Base-by-base conservation (phyloP, 192 early-diverging fungal genomes). In the Podochytrium sp. region DNA sequence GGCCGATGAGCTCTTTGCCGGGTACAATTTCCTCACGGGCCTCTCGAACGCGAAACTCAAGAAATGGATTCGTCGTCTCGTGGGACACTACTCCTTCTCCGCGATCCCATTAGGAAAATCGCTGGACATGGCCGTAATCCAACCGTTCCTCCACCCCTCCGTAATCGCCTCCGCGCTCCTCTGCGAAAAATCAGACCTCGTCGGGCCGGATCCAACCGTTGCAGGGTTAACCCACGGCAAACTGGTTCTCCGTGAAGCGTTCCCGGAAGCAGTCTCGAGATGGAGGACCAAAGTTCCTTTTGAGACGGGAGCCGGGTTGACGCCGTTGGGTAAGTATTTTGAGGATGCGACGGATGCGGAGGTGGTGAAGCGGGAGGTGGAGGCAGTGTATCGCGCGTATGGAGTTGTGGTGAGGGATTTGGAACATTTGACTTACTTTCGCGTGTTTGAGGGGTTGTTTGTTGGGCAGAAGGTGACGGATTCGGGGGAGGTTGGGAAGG, bases 1-100 rank as follows among this genome's bases (percentile, higher is more conserved):
- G 4, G 89, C 90, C 0, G 90, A 92, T 58, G 90, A 92, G 66
- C 68, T 92, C 18, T 92, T 92, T 84, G 89, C 88, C 10, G 90
- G 90, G 0, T 92, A 92, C 70, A 74, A 74, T 7, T 92, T 92
- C 62, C 71, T 92, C 71, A 80, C 81, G 58, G 50, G 57, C 49
- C 84, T 90, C 84, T 76, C 78, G 1, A 80, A 82, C 3, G 79
- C 58, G 29, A 50, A 80, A 23, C 64, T 92, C 34, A 63, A 61
- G 20, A 76, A 74, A 3, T 90, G 85, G 60, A 89, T 82, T 2
- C 47, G 71, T 37, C 80, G 82, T 34, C 64, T 91, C 23, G 43
- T 57, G 59, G 53, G 27, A 23, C 37, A 40, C 76, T 73, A 83
- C 87, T 83, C 75, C 68, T 84, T 98, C 92, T 84, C 81, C 37